Evolutionary conservation across 768 basidiomycete genomes (phyloP).

Genomic region (Cystoderma amianthinum): DNA sequence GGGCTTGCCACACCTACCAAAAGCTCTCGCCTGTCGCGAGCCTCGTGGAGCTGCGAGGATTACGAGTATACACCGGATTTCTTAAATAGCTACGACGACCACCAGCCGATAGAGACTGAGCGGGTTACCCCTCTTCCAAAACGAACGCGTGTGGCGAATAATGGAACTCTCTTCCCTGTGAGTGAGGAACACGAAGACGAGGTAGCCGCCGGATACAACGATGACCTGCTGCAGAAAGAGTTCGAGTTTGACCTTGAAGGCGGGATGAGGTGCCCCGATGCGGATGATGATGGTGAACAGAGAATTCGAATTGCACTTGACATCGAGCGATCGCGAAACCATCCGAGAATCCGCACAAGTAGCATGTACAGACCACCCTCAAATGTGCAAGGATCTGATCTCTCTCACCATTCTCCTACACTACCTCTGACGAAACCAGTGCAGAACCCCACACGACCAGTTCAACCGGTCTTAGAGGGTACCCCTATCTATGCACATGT

Average conservation of each 20-base stretch:
- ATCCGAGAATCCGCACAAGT: slow-evolving; percentile 24
- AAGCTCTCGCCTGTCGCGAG: slow-evolving; percentile 42
- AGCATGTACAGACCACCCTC: slow-evolving; percentile 18
- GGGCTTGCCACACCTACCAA: slow-evolving; percentile 43
- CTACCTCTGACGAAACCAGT: too few species aligned
- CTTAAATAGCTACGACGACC: too few species aligned
- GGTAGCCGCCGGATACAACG: slow-evolving; percentile 5
- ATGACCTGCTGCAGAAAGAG: slow-evolving; percentile 4
- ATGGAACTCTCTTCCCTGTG: slow-evolving; percentile 29
- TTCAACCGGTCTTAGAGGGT: background rate
- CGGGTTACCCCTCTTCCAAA: slow-evolving; percentile 7
- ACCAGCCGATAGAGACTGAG: slow-evolving; percentile 1
- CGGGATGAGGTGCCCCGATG: slow-evolving; percentile 11
- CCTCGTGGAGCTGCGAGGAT: slow-evolving; percentile 31
- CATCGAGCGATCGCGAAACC: slow-evolving; percentile 18
- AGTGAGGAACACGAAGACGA: slow-evolving; percentile 20
- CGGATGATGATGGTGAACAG: slow-evolving; percentile 8
- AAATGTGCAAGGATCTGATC: background rate
- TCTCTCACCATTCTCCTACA: background rate
- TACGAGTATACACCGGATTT: slow-evolving; percentile 1
- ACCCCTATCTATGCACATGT: slow-evolving; percentile 9
- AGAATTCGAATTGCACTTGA: slow-evolving; percentile 12
- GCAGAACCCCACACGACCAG: too few species aligned
- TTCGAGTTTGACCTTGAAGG: slow-evolving; percentile 20
- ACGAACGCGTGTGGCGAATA: slow-evolving; percentile 4